Conservation (phyloP, 805 yeast genomes). For the Millerozyma miso region DNA sequence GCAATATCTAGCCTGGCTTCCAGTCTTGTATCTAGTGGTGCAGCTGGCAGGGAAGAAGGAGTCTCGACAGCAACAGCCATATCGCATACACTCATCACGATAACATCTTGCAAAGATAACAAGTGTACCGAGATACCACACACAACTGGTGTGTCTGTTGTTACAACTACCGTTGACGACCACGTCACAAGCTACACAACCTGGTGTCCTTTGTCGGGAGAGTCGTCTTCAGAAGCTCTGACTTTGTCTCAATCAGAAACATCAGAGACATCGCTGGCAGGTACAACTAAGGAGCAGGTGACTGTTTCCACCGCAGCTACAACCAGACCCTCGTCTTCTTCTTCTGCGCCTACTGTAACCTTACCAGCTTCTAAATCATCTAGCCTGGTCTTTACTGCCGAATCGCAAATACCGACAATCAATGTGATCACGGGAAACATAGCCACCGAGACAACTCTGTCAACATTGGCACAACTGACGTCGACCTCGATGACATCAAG, state of each 20-base stretch:
- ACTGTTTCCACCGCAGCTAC: conserved; percentile 4
- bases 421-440: conserved; percentile 42
- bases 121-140: conserved; percentile 24
- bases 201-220: conserved; percentile 24
- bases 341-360: not conserved
- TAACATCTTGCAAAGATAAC: conserved; percentile 35
- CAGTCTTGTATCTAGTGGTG: not conserved
- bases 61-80: conserved; percentile 15
- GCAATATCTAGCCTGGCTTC: conserved; percentile 3
- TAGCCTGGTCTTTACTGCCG: conserved; percentile 3
- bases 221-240: conserved; percentile 6
- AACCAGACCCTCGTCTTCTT: not conserved
- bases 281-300: conserved; percentile 4
- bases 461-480: conserved; percentile 11
- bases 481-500: conserved; percentile 10
- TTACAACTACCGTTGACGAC: conserved; percentile 28
- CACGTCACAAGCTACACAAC: conserved; percentile 36
- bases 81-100: conserved; percentile 26
- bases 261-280: conserved; percentile 1
- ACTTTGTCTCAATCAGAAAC: conserved; percentile 7
- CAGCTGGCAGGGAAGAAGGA: no score
- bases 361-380: not conserved
- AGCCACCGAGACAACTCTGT: conserved; percentile 26
- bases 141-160: conserved; percentile 30
- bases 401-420: conserved; percentile 19